Base-by-base conservation (phyloP, 2,329 filamentous ascomycete genomes). In the Zopfia rhizophila region DNA sequence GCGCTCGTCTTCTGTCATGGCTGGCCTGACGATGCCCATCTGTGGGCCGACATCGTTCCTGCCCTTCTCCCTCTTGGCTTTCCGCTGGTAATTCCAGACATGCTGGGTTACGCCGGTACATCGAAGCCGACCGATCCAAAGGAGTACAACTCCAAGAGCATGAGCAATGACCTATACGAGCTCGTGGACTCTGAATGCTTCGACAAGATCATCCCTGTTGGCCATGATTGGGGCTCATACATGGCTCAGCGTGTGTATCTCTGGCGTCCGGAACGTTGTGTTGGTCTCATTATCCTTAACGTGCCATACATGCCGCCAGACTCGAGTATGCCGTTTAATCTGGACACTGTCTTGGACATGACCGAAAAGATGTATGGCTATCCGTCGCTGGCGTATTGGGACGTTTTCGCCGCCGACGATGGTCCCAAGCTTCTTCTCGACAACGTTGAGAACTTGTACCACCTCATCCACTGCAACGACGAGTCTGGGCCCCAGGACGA, bases 141-240 rank as follows among this genome's bases (percentile, higher is more conserved):
- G 13, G 7, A 7, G 16, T 56, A 51, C 45, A 51, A 43, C 5
- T 65, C 42, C 19, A 48, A 65, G 22, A 38, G 42, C 13, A 58
- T 67, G 55, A 54, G 54, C 12, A 44, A 51, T 17, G 63, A 67
- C 35, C 43, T 66, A 25, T 42, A 53, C 1, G 63, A 66, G 7
- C 61, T 68, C 22, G 47, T 67, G 18, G 58, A 65, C 33, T 47
- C 52, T 8, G 63, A 68, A 42, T 45, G 41, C n/a, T 28, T 48
- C 27, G 18, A 37, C 8, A 56, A 57, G n/a, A 35, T 60, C 33
- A 43, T 56, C n/a, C n/a, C n/a, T n/a, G n/a, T n/a, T n/a, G 79
- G 78, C 30, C 78, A 81, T 49, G 78, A 82, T 56, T 81, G 77
- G 78, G 79, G 79, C 27, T 70, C 72, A 12, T 48, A 42, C 6